Percentiles rank a stretch among this genome's conserved stretches.
Conservation (phyloP, 2,329 filamentous ascomycete species). For the Cryphonectria radicalis region DNA sequence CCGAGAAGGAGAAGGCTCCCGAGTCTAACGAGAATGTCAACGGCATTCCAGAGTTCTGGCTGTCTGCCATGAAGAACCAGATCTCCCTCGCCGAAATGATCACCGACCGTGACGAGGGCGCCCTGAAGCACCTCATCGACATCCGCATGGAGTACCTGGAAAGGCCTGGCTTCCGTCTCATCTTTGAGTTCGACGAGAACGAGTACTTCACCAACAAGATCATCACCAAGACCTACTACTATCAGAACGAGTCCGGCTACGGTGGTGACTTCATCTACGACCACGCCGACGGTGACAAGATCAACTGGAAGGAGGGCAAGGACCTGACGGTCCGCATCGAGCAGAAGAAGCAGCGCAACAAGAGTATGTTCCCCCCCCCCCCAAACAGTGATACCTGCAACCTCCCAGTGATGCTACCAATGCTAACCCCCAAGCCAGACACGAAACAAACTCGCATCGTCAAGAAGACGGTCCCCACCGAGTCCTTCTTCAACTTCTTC, state of each 20-base stretch:
- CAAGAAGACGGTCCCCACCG: constrained; percentile 98
- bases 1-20: constrained; percentile 62
- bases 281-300: constrained; percentile 96
- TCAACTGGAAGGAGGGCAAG: constrained; percentile 92
- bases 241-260: constrained; percentile 98
- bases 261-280: constrained; percentile 99
- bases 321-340: constrained; percentile 94
- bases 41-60: constrained; percentile 98
- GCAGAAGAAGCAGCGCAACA: constrained; percentile 99
- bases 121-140: constrained; percentile 86
- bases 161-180: constrained; percentile 95
- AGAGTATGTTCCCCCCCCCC: constrained; percentile 67
- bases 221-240: constrained; percentile 98
- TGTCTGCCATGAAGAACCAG: constrained; percentile 99
- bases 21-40: constrained; percentile 60
- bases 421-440: constrained; percentile 58
- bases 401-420: neutral
- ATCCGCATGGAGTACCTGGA: constrained; percentile 99
- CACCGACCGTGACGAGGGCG: constrained; percentile 93
- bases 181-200: constrained; percentile 96
- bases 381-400: neutral
- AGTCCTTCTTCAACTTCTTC: constrained; percentile 99
- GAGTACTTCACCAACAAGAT: constrained; percentile 98
- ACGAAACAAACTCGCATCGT: constrained; percentile 99
- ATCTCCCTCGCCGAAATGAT: constrained; percentile 97